A percentile compares a stretch with the other conserved stretches of the same genome.
Evolutionary conservation across 192 early-diverging fungal genomes (phyloP).

Genomic region (Jimgerdemannia flammicorona): DNA sequence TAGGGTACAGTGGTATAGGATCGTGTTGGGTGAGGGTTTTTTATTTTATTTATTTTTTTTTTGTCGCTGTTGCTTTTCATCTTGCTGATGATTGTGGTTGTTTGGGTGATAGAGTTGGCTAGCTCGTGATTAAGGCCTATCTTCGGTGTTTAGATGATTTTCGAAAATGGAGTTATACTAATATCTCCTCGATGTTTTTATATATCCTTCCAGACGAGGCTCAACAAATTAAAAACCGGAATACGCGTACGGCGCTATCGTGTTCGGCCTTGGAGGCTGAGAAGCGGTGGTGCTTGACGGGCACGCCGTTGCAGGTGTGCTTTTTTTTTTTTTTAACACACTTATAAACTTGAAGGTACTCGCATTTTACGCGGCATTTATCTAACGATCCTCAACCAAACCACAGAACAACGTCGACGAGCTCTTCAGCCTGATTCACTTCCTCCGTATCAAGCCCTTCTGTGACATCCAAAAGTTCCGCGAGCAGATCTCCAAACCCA

Average conservation of each 20-base stretch:
- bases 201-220: slow-evolving; percentile 48
- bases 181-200: no score
- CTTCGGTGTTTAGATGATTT: no score
- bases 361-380: not conserved
- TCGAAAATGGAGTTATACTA: no score
- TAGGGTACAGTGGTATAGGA: slow-evolving; percentile 35
- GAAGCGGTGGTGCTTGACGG: slow-evolving; percentile 67
- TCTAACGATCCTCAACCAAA: not conserved
- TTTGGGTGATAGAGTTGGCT: no score
- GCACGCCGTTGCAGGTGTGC: slow-evolving; percentile 34
- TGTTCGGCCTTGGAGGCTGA: slow-evolving; percentile 38
- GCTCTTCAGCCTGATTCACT: slow-evolving; percentile 64
- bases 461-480: slow-evolving; percentile 46
- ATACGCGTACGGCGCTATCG: slow-evolving; percentile 38
- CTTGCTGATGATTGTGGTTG: no score
- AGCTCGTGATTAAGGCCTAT: no score
- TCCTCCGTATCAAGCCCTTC: slow-evolving; percentile 59
- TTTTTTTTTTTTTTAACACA: no score
- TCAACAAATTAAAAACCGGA: slow-evolving; percentile 58
- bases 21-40: slow-evolving; percentile 33
- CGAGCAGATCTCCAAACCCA: slow-evolving; percentile 40
- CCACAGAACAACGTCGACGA: slow-evolving; percentile 64
- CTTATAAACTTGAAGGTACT: not conserved
- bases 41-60: no score
- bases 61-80: no score